These are phyloP conservation scores for Gynandropsis gynandra DNA, from an alignment of 345 rosid species.

Conservation along the genomic window DNA sequence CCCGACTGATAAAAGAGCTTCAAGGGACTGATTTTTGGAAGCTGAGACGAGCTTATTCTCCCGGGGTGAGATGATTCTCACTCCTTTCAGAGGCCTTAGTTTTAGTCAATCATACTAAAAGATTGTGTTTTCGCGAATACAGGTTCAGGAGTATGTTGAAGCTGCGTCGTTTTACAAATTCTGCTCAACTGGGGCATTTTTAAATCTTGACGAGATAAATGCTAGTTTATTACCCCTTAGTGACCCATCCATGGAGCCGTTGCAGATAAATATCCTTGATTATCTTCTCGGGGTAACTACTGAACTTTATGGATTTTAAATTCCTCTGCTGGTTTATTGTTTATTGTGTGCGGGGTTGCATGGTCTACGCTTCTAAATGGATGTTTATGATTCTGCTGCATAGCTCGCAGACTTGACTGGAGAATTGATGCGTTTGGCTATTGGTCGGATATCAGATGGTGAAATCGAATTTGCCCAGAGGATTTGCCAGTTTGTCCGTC, in stretches of 20 bases:
- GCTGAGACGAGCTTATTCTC: constrained; percentile 83
- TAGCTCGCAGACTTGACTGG: constrained; percentile 97
- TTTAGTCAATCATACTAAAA: background rate
- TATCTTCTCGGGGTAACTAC: constrained; percentile 75
- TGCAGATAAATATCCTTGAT: constrained; percentile 87
- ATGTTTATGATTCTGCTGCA: constrained; percentile 11
- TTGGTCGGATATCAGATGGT: constrained; percentile 84
- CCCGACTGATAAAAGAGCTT: constrained; percentile 68
- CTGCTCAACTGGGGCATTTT: constrained; percentile 60
- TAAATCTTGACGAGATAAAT: constrained; percentile 72
- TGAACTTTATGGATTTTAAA: background rate
- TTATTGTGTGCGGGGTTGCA: too few relatives aligned
- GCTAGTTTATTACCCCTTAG: constrained; percentile 48
- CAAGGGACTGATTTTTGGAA: constrained; percentile 91
- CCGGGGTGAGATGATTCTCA: constrained; percentile 53
- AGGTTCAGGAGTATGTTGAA: constrained; percentile 95
- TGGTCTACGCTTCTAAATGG: background rate
- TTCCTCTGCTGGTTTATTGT: constrained; percentile 2
- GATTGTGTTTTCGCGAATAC: constrained; percentile 18
- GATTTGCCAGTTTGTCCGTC: constrained; percentile 71
- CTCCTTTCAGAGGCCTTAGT: constrained; percentile 2
- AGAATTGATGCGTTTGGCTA: constrained; percentile 93
- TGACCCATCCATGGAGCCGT: constrained; percentile 64
- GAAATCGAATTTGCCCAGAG: constrained; percentile 73
- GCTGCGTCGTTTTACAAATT: constrained; percentile 88